A percentile compares a stretch with the other conserved stretches of the same genome.
Evolutionary conservation across 805 yeast species (phyloP).

Genomic region (Kregervanrija pseudodelftensis): DNA sequence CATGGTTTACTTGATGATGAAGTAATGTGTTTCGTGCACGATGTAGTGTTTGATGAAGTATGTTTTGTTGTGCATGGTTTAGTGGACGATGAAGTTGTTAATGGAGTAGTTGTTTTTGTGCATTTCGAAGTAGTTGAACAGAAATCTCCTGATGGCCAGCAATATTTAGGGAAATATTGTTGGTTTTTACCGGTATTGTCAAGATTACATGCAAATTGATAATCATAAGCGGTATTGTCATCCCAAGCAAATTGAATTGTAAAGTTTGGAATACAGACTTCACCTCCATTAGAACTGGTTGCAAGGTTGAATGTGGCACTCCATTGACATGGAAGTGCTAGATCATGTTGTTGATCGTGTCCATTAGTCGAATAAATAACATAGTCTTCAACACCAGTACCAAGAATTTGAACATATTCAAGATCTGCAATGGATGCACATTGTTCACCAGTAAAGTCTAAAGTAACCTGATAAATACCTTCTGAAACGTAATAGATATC

Average conservation of each 20-base stretch:
- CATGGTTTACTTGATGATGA: too few relatives aligned
- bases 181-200: too few relatives aligned
- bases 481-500: not conserved
- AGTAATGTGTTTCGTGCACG: too few relatives aligned
- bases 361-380: not conserved
- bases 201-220: too few relatives aligned
- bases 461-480: not conserved
- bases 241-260: not conserved
- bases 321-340: not conserved
- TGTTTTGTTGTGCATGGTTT: too few relatives aligned
- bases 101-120: too few relatives aligned
- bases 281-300: not conserved
- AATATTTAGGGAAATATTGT: too few relatives aligned
- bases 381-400: not conserved
- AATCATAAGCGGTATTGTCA: too few relatives aligned
- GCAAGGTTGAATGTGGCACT: not conserved
- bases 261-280: not conserved
- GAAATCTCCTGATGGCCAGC: too few relatives aligned
- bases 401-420: not conserved
- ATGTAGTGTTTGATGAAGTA: too few relatives aligned
- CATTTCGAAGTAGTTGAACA: too few relatives aligned
- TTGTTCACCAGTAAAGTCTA: not conserved
- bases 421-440: not conserved
- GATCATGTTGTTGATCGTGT: not conserved
- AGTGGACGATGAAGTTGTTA: too few relatives aligned